Conservation (phyloP, 176 grass and related monocot species). For the Echinochloa phyllopogon region DNA sequence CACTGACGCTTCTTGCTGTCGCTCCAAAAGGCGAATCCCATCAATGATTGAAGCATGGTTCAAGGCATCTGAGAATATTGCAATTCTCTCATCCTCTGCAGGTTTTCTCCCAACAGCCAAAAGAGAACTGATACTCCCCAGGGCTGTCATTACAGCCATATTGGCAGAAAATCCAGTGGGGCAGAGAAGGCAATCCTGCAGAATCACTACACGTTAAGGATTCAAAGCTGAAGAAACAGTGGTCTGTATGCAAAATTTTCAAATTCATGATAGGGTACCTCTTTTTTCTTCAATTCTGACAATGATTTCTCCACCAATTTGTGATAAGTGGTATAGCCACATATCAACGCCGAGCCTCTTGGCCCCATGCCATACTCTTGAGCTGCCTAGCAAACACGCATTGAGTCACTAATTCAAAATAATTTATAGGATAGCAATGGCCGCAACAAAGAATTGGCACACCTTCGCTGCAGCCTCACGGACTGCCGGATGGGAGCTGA, state of each 20-base stretch:
- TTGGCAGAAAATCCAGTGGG: constrained; percentile 93
- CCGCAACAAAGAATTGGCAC: neutral
- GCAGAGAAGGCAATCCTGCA: constrained; percentile 88
- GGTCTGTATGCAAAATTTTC: neutral
- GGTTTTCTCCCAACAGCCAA: constrained; percentile 57
- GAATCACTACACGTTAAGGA: constrained; percentile 5
- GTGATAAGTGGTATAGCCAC: constrained; percentile 83
- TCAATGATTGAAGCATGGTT: constrained; percentile 98
- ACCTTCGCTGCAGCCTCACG: constrained; percentile 69
- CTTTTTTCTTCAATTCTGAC: constrained; percentile 78
- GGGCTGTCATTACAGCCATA: constrained; percentile 73
- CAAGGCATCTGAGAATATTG: constrained; percentile 87
- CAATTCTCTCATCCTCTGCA: constrained; percentile 52
- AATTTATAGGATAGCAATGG: neutral
- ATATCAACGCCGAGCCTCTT: constrained; percentile 81
- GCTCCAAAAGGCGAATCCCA: constrained; percentile 74
- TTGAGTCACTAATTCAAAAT: neutral
- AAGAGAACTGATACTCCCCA: constrained; percentile 73
- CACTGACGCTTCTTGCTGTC: constrained; percentile 58
- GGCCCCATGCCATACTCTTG: constrained; percentile 85
- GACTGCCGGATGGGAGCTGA: constrained; percentile 81
- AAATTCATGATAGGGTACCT: constrained; percentile 19
- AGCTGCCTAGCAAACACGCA: constrained; percentile 60
- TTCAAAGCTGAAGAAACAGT: neutral
- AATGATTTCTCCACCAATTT: constrained; percentile 69